Base-by-base conservation (phyloP, 2,329 filamentous ascomycete genomes). In the Alternaria rosae region DNA sequence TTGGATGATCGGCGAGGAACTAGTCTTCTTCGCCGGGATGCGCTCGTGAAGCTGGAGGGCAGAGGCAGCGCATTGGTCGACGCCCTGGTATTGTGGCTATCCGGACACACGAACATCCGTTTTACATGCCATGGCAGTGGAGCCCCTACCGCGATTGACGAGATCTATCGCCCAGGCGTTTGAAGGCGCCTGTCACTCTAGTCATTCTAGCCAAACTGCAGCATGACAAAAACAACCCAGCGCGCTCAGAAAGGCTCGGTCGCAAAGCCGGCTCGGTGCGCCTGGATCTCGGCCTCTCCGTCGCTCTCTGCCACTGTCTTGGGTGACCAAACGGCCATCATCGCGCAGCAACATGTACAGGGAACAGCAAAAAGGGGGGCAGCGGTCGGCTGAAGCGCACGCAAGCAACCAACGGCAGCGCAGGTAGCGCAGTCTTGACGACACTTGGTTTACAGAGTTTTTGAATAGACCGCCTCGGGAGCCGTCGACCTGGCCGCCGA, bases 1-100 rank as follows among this genome's bases (percentile, higher is more conserved):
- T 54, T 63, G 59, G 35, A 50, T 67, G 68, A 71, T 73, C 70
- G 72, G 64, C 72, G 68, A 73, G 32, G 47, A 64, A 44, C 57
- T 65, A 32, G 62, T 55, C 62, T 68, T 64, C 61, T 66, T 45
- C 28, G 53, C 50, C 59, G 43, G 42, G 50, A 62, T 60, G 48
- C 21, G 45, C 58, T 57, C 61, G 54, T 48, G 38, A 43, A 57
- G 61, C 61, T 62, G 59, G 65, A 65, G 50, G 51, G 57, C 57
- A 61, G 50, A 38, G 44, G 42, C 41, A 51, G 58, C 63, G 67
- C 62, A 70, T 59, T 59, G 52, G 59, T 23, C 44, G 44, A 38
- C 60, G 35, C 48, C 47, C 38, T 25, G 17, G 30, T 51, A 47
- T 53, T 30, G 35, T 56, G 55, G 59, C 56, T 45, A 28, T 32